Evolutionary conservation across 1,284 basidiomycete genomes (phyloP).

Genomic region (Boletus sp.): DNA sequence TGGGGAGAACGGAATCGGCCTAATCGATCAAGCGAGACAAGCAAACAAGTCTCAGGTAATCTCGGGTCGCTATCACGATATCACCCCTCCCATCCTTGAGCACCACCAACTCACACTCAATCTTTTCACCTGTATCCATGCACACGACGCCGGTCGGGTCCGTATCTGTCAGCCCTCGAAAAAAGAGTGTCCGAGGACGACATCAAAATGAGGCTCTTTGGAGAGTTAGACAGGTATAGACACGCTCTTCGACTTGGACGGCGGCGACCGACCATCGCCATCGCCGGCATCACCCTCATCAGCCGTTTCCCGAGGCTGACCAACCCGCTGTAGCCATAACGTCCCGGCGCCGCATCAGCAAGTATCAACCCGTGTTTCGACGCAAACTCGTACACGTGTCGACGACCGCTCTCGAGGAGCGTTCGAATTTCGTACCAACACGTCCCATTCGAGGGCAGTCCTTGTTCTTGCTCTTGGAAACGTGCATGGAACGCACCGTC

Average conservation of each 20-base stretch:
- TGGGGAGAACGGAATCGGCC: too few species aligned
- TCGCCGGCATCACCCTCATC: constrained; percentile 55
- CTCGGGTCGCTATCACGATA: constrained; percentile 81
- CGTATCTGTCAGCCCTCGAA: constrained; percentile 90
- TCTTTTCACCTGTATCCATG: constrained; percentile 93
- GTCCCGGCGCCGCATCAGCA: constrained; percentile 77
- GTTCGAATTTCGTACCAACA: constrained; percentile 68
- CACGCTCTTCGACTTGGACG: constrained; percentile 41
- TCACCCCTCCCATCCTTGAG: constrained; percentile 86
- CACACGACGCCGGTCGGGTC: constrained; percentile 88
- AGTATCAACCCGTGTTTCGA: constrained; percentile 90
- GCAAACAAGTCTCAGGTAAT: neutral
- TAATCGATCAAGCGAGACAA: neutral
- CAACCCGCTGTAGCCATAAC: constrained; percentile 85
- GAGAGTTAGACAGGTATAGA: constrained; percentile 73
- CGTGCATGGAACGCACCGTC: constrained; percentile 65
- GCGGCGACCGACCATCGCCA: constrained; percentile 29
- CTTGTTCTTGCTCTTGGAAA: too few species aligned
- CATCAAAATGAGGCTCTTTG: constrained; percentile 97
- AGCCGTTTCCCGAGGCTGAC: constrained; percentile 85
- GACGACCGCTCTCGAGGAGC: constrained; percentile 92
- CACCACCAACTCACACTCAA: constrained; percentile 91
- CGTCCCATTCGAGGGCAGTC: too few species aligned
- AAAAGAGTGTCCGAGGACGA: constrained; percentile 93
- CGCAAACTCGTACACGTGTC: constrained; percentile 96